Percentiles rank a stretch among this genome's conserved stretches.
Conservation (phyloP, 2,329 filamentous ascomycete genomes). For the Neofusicoccum umdonicola region DNA sequence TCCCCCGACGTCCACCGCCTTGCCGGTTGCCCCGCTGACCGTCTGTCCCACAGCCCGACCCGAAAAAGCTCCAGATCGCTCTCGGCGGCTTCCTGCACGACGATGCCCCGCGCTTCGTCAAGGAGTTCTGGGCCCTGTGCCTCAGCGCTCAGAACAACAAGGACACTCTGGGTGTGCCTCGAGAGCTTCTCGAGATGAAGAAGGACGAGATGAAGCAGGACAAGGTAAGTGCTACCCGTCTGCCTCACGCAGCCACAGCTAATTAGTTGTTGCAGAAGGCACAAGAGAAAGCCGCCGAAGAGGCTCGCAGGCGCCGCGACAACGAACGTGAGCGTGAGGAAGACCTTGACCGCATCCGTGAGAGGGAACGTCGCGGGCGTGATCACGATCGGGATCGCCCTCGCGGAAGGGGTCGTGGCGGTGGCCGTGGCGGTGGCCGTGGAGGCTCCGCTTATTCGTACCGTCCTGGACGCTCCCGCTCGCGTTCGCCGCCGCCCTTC, state of each 20-base stretch:
- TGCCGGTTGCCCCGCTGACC: slow-evolving; percentile 20
- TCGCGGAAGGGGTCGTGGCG: slow-evolving; percentile 36
- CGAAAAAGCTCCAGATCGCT: slow-evolving; percentile 92
- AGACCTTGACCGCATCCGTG: slow-evolving; percentile 66
- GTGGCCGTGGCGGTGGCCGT: slow-evolving; percentile 43
- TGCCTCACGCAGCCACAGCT: slow-evolving; percentile 20
- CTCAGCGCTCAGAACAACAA: slow-evolving; percentile 85
- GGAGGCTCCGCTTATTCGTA: slow-evolving; percentile 50
- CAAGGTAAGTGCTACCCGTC: slow-evolving; percentile 62
- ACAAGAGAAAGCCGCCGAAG: slow-evolving; percentile 76
- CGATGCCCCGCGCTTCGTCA: slow-evolving; percentile 84
- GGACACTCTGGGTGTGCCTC: slow-evolving; percentile 73
- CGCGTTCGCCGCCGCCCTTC: slow-evolving; percentile 53
- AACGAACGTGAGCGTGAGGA: slow-evolving; percentile 69
- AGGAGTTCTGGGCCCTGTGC: slow-evolving; percentile 88
- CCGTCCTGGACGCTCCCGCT: slow-evolving; percentile 46
- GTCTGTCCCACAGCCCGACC: slow-evolving; percentile 68
- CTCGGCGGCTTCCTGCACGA: slow-evolving; percentile 94
- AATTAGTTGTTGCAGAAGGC: slow-evolving; percentile 59
- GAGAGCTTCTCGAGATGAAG: slow-evolving; percentile 92
- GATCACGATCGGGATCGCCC: slow-evolving; percentile 45
- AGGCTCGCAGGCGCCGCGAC: slow-evolving; percentile 68
- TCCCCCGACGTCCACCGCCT: not conserved
- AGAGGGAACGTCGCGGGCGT: slow-evolving; percentile 54
- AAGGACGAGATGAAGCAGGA: slow-evolving; percentile 93